phyloP scores from a whole-genome alignment of 23 red algal species.

The Gracilaria vermiculophylla region DNA sequence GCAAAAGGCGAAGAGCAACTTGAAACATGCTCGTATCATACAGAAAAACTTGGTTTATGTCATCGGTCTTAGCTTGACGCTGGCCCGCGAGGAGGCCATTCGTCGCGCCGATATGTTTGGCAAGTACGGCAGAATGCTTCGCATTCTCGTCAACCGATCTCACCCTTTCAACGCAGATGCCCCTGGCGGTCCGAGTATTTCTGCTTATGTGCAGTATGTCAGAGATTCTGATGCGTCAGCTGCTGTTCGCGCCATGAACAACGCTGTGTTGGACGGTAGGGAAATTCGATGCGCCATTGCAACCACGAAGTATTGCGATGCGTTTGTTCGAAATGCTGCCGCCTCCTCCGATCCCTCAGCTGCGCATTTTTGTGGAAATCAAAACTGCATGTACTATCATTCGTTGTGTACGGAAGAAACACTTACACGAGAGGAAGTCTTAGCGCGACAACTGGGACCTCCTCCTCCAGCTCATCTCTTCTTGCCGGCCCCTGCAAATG shows the following conservation, averaged over 20 bases:
- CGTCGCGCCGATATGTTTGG: slow-evolving; percentile 91
- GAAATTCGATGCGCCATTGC: slow-evolving; percentile 83
- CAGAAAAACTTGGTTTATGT: slow-evolving; percentile 88
- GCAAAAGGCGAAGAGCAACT: slow-evolving; percentile 65
- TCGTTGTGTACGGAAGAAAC: slow-evolving; percentile 58
- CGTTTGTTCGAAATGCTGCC: slow-evolving; percentile 65
- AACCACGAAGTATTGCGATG: slow-evolving; percentile 94
- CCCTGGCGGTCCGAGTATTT: slow-evolving; percentile 76
- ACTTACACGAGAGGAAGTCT: slow-evolving; percentile 67
- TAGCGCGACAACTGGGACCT: slow-evolving; percentile 75
- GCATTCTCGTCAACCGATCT: slow-evolving; percentile 85
- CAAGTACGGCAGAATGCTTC: slow-evolving; percentile 76
- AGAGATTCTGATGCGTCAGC: slow-evolving; percentile 72
- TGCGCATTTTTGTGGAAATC: slow-evolving; percentile 78
- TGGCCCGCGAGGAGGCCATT: slow-evolving; percentile 81
- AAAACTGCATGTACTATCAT: slow-evolving; percentile 89
- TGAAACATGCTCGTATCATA: slow-evolving; percentile 83
- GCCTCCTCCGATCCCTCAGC: slow-evolving; percentile 22
- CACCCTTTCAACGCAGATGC: slow-evolving; percentile 71
- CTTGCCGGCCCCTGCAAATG: slow-evolving; percentile 24
- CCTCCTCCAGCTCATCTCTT: slow-evolving; percentile 92
- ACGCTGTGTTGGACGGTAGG: slow-evolving; percentile 79
- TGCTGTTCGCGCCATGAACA: slow-evolving; percentile 77
- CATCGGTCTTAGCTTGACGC: slow-evolving; percentile 65
- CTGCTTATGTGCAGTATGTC: slow-evolving; percentile 88